Percentiles rank a stretch among this genome's conserved stretches.
phyloP scores from a whole-genome alignment of 169 alveolate species.

The Babesia gibsoni region DNA sequence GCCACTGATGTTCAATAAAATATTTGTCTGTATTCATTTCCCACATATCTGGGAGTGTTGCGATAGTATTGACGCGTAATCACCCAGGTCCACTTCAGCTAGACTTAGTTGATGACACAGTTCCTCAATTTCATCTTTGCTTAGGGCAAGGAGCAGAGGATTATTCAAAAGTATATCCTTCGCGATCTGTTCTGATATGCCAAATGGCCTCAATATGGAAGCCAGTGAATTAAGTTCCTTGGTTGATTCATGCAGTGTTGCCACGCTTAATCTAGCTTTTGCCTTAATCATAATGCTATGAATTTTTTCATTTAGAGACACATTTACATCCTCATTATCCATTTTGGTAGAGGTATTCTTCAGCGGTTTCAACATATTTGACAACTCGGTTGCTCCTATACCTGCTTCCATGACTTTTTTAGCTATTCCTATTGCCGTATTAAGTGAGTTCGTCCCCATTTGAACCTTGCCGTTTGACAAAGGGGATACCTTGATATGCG shows the following conservation, averaged over 20 bases:
- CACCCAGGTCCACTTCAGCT: slow-evolving; percentile 30
- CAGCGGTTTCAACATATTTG: neutral
- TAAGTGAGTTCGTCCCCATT: no score
- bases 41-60: neutral
- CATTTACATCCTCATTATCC: neutral
- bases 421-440: neutral
- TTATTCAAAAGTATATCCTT: slow-evolving; percentile 29
- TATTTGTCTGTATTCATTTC: no score
- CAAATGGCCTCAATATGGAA: neutral
- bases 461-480: no score
- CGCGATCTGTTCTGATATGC: slow-evolving; percentile 18
- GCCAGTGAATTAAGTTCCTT: neutral
- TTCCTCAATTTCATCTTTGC: neutral
- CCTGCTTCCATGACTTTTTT: neutral
- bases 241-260: neutral
- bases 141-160: slow-evolving; percentile 10
- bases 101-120: neutral
- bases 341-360: neutral
- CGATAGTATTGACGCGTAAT: slow-evolving; percentile 20
- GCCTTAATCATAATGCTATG: neutral
- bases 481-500: no score
- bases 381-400: neutral
- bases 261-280: neutral
- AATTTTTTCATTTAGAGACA: neutral
- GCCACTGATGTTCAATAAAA: no score